Evolutionary conservation across 2,329 filamentous ascomycete genomes (phyloP).

Genomic region (Claviceps africana): DNA sequence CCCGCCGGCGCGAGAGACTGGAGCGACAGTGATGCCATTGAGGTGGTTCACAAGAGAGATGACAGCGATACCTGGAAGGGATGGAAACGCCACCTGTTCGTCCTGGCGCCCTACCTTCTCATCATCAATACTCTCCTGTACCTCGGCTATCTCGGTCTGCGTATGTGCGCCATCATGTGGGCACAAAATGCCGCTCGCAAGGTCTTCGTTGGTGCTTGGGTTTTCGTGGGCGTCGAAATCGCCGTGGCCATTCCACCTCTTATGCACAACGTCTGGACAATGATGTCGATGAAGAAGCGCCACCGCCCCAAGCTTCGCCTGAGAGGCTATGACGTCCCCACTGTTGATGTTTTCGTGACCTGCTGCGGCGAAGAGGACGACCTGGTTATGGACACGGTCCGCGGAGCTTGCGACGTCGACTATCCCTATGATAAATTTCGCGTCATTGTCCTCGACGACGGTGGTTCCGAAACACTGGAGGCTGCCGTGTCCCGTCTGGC

Average conservation of each 20-base stretch:
- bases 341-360: conserved; percentile 43
- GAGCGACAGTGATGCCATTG: conserved; percentile 20
- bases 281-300: conserved; percentile 41
- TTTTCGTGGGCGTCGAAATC: conserved; percentile 42
- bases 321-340: conserved; percentile 33
- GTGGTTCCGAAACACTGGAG: conserved; percentile 29
- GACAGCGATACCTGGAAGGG: conserved; percentile 30
- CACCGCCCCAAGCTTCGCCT: conserved; percentile 38
- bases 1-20: conserved; percentile 20
- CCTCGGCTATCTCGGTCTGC: conserved; percentile 34
- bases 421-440: conserved; percentile 39
- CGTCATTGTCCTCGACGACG: conserved; percentile 43
- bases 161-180: conserved; percentile 36
- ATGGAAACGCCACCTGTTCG: conserved; percentile 27
- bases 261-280: conserved; percentile 44
- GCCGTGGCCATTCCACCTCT: conserved; percentile 38
- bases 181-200: conserved; percentile 29
- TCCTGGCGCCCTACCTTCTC: conserved; percentile 24
- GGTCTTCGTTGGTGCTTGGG: conserved; percentile 37
- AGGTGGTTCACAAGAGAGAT: conserved; percentile 27
- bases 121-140: conserved; percentile 28
- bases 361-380: conserved; percentile 44
- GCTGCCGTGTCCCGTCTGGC: conserved; percentile 23
- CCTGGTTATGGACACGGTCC: conserved; percentile 41
- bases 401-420: conserved; percentile 39